Evolutionary conservation across 106 monocot genomes (phyloP).

Genomic region (Narthecium ossifragum): DNA sequence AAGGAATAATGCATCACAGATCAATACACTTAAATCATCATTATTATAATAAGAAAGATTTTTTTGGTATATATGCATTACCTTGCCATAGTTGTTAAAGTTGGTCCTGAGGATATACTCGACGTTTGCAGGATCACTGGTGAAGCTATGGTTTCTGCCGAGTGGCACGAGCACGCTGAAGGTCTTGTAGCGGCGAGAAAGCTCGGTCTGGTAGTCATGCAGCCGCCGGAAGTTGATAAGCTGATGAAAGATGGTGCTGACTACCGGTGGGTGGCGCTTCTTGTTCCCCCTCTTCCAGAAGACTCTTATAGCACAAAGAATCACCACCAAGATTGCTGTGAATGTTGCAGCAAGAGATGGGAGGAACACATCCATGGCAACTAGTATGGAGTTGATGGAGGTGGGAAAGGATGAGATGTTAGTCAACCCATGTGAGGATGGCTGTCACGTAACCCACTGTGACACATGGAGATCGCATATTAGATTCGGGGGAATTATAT

Average conservation of each 20-base stretch:
- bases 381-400: too few species aligned
- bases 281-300: not conserved
- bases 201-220: not conserved
- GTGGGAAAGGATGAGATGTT: too few species aligned
- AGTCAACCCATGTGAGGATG: too few species aligned
- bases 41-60: too few species aligned
- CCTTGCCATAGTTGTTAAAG: conserved; percentile 7
- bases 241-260: not conserved
- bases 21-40: too few species aligned
- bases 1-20: too few species aligned
- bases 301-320: not conserved
- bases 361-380: too few species aligned
- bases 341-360: not conserved
- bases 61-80: too few species aligned
- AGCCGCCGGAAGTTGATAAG: not conserved
- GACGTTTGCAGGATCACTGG: not conserved
- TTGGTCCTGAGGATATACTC: conserved; percentile 2
- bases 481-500: too few species aligned
- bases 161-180: conserved; percentile 1
- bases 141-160: not conserved
- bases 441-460: too few species aligned
- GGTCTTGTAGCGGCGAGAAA: not conserved
- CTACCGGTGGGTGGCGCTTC: not conserved
- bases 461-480: too few species aligned
- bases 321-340: not conserved